A percentile compares a stretch with the other conserved stretches of the same genome.
Evolutionary conservation across 208 protist genomes (phyloP).

Genomic region (Sergeia podlipaevii): DNA sequence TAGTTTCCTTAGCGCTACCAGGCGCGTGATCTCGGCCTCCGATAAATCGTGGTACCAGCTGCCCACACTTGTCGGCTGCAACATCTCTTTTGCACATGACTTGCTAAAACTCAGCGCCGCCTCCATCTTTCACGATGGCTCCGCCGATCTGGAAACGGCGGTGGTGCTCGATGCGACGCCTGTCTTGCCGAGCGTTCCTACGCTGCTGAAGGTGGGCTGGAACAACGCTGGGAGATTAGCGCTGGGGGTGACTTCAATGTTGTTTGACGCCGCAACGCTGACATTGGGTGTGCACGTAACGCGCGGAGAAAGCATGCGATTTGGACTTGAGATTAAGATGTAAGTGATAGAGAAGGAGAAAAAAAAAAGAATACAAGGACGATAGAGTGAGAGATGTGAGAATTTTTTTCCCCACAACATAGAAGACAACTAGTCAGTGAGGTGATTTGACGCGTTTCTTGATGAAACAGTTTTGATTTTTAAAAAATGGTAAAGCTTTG

Average conservation of each 20-base stretch:
- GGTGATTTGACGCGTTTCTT: too few relatives aligned
- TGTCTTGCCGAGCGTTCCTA: conserved; percentile 46
- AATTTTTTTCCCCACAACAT: too few relatives aligned
- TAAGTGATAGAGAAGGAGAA: too few relatives aligned
- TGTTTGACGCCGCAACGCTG: conserved; percentile 43
- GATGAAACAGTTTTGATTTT: too few relatives aligned
- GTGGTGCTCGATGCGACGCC: conserved; percentile 52
- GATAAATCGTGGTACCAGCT: conserved; percentile 34
- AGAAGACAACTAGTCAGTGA: too few relatives aligned
- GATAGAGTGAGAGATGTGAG: too few relatives aligned
- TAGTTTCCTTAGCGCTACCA: background rate
- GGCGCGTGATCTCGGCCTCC: background rate
- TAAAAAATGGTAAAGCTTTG: too few relatives aligned
- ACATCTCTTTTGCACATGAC: conserved; percentile 37
- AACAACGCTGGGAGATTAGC: conserved; percentile 60
- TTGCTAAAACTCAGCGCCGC: conserved; percentile 64
- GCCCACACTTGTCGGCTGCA: conserved; percentile 54
- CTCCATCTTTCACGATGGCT: conserved; percentile 64
- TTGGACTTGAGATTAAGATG: conserved; percentile 65
- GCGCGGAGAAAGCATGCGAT: conserved; percentile 41
- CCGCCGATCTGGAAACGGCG: conserved; percentile 58
- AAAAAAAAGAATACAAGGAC: too few relatives aligned
- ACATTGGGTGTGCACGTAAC: conserved; percentile 61
- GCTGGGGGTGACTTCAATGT: conserved; percentile 54
- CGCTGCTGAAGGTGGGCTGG: conserved; percentile 58